Evolutionary conservation across 805 yeast species (phyloP), one percentile per base, ranked within the genome.

Genomic region (Cyberlindnera mississippiensis): DNA sequence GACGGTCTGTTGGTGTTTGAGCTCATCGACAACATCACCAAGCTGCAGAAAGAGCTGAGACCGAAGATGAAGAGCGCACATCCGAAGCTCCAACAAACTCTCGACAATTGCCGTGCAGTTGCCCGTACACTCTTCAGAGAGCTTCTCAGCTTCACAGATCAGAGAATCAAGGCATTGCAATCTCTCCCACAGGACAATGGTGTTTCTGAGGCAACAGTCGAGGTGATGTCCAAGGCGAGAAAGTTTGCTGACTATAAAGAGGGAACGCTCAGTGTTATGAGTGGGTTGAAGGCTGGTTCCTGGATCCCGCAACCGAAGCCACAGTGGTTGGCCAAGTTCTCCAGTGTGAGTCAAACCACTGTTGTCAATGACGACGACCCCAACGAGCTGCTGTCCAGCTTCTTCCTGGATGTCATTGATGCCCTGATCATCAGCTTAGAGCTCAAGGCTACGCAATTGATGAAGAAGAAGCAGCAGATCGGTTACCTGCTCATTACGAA

Each of bases 341-440:
- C 80, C 0, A 68, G 77, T 28, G 75, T 75, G 3, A 64, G 73
- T 10, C 68, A 72, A 11, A 67, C 67, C 11, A 42, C 54, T 7
- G 65, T 65, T 7, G 58, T 69, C 2, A 55, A 59, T 24, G 69
- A 69, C 8, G 58, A 63, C 2, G 72, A 73, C 37, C 70, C 80
- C 1, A 64, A 67, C 18, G 74, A 72, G 42, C 61, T 84, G 48
- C 61, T 88, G 27, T 73, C 88, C 1, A 71, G 84, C 33, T 90
- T 75, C 55, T 74, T 78, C 46, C 75, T 89, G 38, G 98, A 91
- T 59, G 71, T 84, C 33, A 72, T 91, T 33, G 96, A 90, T 60
- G 79, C 81, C 34, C 72, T 87, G 19, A 71, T 82, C 57, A 68
- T 80, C 26, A 73, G 74, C 40, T 63, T 90, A 35, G 95, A 85